Evolutionary conservation across 2,329 filamentous ascomycete genomes (phyloP).

Genomic region (Fusarium solani-melongenae): DNA sequence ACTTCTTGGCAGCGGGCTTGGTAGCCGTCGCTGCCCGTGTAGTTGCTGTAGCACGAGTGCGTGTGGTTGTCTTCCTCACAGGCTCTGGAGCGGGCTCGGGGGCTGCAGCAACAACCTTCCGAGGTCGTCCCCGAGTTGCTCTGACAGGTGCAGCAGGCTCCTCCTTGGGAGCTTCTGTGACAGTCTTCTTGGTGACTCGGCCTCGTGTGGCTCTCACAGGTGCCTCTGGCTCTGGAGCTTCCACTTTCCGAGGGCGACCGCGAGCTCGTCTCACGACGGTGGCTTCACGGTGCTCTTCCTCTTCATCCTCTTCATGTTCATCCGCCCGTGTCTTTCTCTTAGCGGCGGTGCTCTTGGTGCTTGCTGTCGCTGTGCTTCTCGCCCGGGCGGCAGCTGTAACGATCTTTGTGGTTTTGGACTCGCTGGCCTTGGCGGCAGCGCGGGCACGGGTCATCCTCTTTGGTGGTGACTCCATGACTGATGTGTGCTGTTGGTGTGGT

Average conservation of each 20-base stretch:
- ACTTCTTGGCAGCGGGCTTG: constrained; percentile 66
- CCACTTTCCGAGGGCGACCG: constrained; percentile 55
- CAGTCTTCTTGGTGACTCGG: constrained; percentile 43
- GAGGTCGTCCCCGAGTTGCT: constrained; percentile 57
- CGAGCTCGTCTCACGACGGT: constrained; percentile 55
- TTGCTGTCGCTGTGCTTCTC: constrained; percentile 51
- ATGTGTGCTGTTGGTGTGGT: constrained; percentile 23
- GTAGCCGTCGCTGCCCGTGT: constrained; percentile 49
- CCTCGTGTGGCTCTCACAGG: constrained; percentile 45
- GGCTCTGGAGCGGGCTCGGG: constrained; percentile 44
- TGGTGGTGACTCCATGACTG: constrained; percentile 67
- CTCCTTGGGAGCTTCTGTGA: constrained; percentile 36
- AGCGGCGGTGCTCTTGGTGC: constrained; percentile 50
- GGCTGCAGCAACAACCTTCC: constrained; percentile 49
- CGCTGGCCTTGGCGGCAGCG: constrained; percentile 55
- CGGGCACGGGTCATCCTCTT: constrained; percentile 68
- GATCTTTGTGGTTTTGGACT: constrained; percentile 57
- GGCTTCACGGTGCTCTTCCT: constrained; percentile 49
- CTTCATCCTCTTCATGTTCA: constrained; percentile 62
- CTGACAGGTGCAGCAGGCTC: constrained; percentile 45
- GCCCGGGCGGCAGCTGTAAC: constrained; percentile 62
- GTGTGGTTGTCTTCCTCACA: constrained; percentile 48
- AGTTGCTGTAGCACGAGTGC: constrained; percentile 40
- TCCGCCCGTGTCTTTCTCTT: constrained; percentile 66
- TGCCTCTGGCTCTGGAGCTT: constrained; percentile 37